A percentile compares a stretch with the other conserved stretches of the same genome.
phyloP scores from a whole-genome alignment of 345 rosid genomes.

The Gynandropsis gynandra region DNA sequence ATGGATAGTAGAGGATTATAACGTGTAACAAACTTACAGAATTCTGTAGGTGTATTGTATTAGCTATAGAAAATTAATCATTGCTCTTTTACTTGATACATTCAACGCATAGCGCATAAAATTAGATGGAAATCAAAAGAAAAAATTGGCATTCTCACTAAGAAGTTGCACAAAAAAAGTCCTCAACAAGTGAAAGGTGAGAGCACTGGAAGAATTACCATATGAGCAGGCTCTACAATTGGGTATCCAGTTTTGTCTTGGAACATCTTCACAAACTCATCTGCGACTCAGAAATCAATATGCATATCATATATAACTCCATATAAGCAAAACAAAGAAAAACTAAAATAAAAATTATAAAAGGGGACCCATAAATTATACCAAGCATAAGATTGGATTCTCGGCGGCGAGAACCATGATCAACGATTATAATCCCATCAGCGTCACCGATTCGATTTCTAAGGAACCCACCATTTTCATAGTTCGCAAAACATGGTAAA shows the following conservation, averaged over 20 bases:
- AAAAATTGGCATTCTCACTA: no score
- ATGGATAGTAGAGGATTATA: no score
- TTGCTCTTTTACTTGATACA: no score
- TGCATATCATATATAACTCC: neutral
- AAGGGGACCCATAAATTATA: constrained; percentile 21
- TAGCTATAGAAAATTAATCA: no score
- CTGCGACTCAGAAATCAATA: constrained; percentile 35
- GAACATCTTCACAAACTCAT: constrained; percentile 83
- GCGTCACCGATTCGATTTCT: constrained; percentile 34
- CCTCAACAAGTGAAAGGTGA: constrained; percentile 1
- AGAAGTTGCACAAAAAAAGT: no score
- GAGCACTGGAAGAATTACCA: constrained; percentile 42
- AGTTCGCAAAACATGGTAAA: constrained; percentile 24
- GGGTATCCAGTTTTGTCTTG: constrained; percentile 61
- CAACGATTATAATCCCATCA: constrained; percentile 81
- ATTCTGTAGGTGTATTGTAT: no score
- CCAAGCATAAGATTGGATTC: constrained; percentile 89
- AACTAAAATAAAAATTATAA: neutral
- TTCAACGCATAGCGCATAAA: no score
- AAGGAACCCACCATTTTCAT: constrained; percentile 26
- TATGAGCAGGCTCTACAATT: constrained; percentile 92
- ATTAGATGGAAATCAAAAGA: no score
- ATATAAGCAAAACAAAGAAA: neutral
- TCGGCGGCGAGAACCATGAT: constrained; percentile 85
- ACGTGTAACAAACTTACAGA: no score